Evolutionary conservation across 352 stramenopile genomes (phyloP).

Genomic region (Phytophthora citrophthora): DNA sequence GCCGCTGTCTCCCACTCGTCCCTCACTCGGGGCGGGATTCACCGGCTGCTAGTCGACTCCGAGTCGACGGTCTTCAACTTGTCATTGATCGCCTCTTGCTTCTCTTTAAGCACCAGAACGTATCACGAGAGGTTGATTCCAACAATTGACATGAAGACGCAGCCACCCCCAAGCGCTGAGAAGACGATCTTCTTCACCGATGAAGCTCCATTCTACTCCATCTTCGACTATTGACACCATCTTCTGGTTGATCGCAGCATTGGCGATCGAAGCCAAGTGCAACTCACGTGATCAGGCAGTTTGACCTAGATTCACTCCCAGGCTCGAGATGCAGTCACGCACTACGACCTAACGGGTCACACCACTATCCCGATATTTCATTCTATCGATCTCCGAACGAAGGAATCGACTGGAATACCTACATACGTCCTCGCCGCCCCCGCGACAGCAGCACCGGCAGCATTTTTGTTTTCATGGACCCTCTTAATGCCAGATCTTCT

Average conservation of each 20-base stretch:
- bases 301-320: slow-evolving; percentile 17
- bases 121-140: slow-evolving; percentile 19
- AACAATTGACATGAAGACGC: slow-evolving; percentile 22
- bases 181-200: slow-evolving; percentile 18
- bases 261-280: slow-evolving; percentile 28
- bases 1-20: slow-evolving; percentile 27
- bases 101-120: slow-evolving; percentile 33
- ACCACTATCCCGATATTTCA: slow-evolving; percentile 5
- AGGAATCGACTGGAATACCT: slow-evolving; percentile 19
- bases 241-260: slow-evolving; percentile 17
- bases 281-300: slow-evolving; percentile 16
- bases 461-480: slow-evolving; percentile 6
- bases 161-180: slow-evolving; percentile 21
- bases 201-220: slow-evolving; percentile 11
- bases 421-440: slow-evolving; percentile 6
- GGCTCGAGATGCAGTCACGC: slow-evolving; percentile 3
- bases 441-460: slow-evolving; percentile 14
- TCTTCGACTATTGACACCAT: slow-evolving; percentile 12
- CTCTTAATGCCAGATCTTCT: slow-evolving; percentile 4
- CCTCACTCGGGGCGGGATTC: slow-evolving; percentile 30
- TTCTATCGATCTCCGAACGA: slow-evolving; percentile 25
- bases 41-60: slow-evolving; percentile 30
- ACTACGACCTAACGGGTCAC: background rate
- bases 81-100: slow-evolving; percentile 16
- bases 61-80: slow-evolving; percentile 25